phyloP scores from a whole-genome alignment of 2,329 filamentous ascomycete genomes.

The Fusarium phyllophilum region DNA sequence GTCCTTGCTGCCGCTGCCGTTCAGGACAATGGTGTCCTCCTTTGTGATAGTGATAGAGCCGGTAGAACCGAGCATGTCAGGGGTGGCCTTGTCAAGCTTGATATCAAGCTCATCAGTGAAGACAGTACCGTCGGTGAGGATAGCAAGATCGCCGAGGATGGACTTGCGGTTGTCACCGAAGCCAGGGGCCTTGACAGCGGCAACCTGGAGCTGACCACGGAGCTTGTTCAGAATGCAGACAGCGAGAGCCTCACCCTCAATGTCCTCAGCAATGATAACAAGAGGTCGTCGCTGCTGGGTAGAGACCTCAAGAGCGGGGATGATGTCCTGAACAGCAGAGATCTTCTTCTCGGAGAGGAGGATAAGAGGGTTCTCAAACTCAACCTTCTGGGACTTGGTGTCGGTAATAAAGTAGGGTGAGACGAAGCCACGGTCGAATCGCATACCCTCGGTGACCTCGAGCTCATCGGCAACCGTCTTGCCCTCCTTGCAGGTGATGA shows the following conservation, averaged over 20 bases:
- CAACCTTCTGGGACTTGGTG: slow-evolving; percentile 97
- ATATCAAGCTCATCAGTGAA: slow-evolving; percentile 98
- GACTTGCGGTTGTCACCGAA: slow-evolving; percentile 99
- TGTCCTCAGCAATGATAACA: slow-evolving; percentile 98
- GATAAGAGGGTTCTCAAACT: slow-evolving; percentile 99
- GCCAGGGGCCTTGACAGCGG: slow-evolving; percentile 97
- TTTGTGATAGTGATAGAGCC: slow-evolving; percentile 99
- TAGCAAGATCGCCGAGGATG: slow-evolving; percentile 94
- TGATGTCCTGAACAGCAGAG: slow-evolving; percentile 98
- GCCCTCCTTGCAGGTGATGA: slow-evolving; percentile 99
- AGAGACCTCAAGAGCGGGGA: slow-evolving; percentile 96
- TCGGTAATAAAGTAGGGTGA: slow-evolving; percentile 99
- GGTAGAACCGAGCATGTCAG: slow-evolving; percentile 95
- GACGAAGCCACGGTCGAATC: slow-evolving; percentile 98
- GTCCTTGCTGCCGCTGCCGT: slow-evolving; percentile 96
- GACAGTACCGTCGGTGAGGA: slow-evolving; percentile 96
- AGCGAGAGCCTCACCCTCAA: slow-evolving; percentile 96
- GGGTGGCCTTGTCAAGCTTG: slow-evolving; percentile 98
- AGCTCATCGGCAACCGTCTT: slow-evolving; percentile 98
- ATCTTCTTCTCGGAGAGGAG: slow-evolving; percentile 99
- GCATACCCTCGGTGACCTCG: slow-evolving; percentile 99
- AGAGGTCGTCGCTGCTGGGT: slow-evolving; percentile 95
- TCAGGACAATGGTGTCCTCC: slow-evolving; percentile 98
- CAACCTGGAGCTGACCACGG: slow-evolving; percentile 98
- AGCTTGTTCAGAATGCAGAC: slow-evolving; percentile 99